These are phyloP conservation scores for Rhizopus arrhizus DNA, from an alignment of 371 early-diverging fungal genomes.

Conservation along the genomic window DNA sequence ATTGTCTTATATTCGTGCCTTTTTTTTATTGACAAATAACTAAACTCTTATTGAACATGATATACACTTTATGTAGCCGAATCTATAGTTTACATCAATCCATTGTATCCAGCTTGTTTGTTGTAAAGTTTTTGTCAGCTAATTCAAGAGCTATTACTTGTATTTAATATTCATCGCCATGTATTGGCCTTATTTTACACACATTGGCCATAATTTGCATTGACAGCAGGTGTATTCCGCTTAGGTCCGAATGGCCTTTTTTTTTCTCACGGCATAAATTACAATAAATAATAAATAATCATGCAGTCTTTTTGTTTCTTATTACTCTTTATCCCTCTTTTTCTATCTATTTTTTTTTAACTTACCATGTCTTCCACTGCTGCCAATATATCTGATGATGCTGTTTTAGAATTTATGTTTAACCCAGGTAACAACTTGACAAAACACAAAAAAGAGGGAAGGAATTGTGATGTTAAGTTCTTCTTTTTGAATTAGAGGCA, in stretches of 20 bases:
- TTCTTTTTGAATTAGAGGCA: slow-evolving; percentile 22
- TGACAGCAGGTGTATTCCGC: slow-evolving; percentile 5
- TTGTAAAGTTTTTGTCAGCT: too few species aligned
- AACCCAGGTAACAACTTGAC: slow-evolving; percentile 45
- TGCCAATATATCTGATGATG: slow-evolving; percentile 39
- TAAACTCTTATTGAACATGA: too few species aligned
- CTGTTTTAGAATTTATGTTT: slow-evolving; percentile 50
- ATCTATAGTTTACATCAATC: too few species aligned
- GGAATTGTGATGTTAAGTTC: neutral
- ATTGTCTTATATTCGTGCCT: too few species aligned
- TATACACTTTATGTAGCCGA: too few species aligned
- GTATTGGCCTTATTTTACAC: too few species aligned
- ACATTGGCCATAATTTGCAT: too few species aligned
- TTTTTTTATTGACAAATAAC: too few species aligned
- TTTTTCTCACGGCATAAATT: slow-evolving; percentile 13
- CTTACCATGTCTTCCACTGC: slow-evolving; percentile 7
- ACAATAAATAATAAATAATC: slow-evolving; percentile 3
- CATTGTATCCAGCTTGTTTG: too few species aligned
- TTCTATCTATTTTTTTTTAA: neutral
- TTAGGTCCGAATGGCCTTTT: slow-evolving; percentile 27
- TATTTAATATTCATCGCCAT: too few species aligned
- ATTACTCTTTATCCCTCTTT: slow-evolving; percentile 5
- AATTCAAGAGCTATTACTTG: too few species aligned
- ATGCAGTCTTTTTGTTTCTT: slow-evolving; percentile 5
- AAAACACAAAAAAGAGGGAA: neutral